Evolutionary conservation across 495 filamentous ascomycete species (phyloP).

Genomic region (Penicillium daleae): DNA sequence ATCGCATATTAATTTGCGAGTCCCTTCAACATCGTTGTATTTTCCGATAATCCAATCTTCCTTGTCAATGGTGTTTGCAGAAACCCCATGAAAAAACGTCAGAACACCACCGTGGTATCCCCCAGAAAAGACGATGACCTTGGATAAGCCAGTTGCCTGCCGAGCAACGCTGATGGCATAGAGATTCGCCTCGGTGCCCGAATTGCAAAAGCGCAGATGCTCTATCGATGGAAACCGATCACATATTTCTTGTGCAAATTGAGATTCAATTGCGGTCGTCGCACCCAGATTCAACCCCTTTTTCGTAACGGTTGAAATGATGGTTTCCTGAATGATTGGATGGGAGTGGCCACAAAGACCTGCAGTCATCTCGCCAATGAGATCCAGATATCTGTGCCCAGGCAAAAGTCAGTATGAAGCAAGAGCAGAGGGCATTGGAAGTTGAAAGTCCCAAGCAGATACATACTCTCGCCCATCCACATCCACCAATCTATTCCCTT

Average conservation of each 20-base stretch:
- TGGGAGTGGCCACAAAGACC: constrained; percentile 14
- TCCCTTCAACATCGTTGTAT: constrained; percentile 49
- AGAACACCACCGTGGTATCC: constrained; percentile 36
- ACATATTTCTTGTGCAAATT: constrained; percentile 21
- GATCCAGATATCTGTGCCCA: constrained; percentile 3
- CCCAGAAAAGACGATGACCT: constrained; percentile 36
- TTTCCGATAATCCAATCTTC: constrained; percentile 50
- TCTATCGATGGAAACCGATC: constrained; percentile 37
- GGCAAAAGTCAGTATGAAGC: neutral
- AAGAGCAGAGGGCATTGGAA: neutral
- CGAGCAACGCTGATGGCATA: constrained; percentile 37
- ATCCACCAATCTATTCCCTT: constrained; percentile 36
- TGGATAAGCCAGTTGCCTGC: constrained; percentile 19
- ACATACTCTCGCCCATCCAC: constrained; percentile 25
- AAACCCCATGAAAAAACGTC: constrained; percentile 13
- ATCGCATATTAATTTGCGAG: constrained; percentile 11
- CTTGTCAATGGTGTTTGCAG: constrained; percentile 26
- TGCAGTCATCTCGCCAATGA: constrained; percentile 12
- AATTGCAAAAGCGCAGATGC: constrained; percentile 42
- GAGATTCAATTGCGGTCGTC: neutral
- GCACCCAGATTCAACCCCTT: constrained; percentile 10
- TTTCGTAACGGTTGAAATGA: neutral
- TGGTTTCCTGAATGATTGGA: constrained; percentile 4
- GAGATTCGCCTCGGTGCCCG: constrained; percentile 44
- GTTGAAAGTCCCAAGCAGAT: neutral